Base-by-base conservation (phyloP, 176 grass and related monocot species). In the Raddia guianensis region DNA sequence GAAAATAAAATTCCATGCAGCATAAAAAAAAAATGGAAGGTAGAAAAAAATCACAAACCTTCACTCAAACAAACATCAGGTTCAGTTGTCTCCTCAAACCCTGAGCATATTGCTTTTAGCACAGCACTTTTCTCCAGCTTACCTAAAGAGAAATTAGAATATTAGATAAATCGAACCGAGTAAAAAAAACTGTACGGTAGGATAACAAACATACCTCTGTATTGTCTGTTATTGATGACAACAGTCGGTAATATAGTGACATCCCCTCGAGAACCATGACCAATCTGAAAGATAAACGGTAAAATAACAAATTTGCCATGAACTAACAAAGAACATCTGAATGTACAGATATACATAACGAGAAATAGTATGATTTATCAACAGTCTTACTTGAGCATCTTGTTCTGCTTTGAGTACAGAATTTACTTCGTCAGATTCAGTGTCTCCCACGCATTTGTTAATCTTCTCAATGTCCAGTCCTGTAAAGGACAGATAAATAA, bases 21-120 rank as follows among this genome's bases (percentile, higher is more conserved):
- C 15, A 62, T 84, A 18, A 83, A 6, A 83, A 0, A 46, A 61
- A 70, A 19, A 49, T 15, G 49, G 72, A 83, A 4, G 50, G 67
- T 9, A 9, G 55, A 80, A 66, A 72, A 72, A 74, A 9, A 12
- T 64, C 64, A 89, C 71, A 47, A 91, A 97, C 94, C 94, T 85
- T 86, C 77, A 66, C 80, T 90, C 67, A 97, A 82, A 54, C 94
- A 97, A 69, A 93, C 56, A 81, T 83, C 81, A 79, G 94, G 94
- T 78, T 97, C 94, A 2, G 94, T 97, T 18, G 94, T 97, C 84
- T 97, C 94, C 83, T 93, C 88, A 68, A 97, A 97, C 53, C 94
- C 94, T 3, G 94, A 87, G 69, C 94, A 97, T 57, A 97, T 70
- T 73, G 91, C 94, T 74, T 85, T 93, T 13, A 97, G 84, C 50